Evolutionary conservation across 192 early-diverging fungal genomes (phyloP), one percentile per base, ranked within the genome.

Genomic region (Backusella tarrabulga): DNA sequence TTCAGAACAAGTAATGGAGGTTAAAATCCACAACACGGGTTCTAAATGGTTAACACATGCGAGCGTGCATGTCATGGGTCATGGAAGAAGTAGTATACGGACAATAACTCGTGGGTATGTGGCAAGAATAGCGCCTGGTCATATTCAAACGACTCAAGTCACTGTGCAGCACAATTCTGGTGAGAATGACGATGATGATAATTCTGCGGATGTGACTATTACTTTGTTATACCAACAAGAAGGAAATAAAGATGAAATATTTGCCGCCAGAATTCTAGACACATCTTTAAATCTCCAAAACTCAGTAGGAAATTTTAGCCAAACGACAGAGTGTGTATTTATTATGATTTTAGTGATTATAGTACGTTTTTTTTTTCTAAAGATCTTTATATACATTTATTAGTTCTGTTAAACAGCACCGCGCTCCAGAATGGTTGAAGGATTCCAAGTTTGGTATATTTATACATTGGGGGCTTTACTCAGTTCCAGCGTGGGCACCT

Each of bases 381-480:
- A 29, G 6, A 56, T 23, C 19, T 11, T 26, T 29, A 12, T 29
- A 14, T 23, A 29, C 11, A 26, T 63, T 29, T 63, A 63, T 29
- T 63, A 63, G 56, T 63, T 63, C 56, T 63, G 56, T 63, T 63
- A n/a, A 46, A 26, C 42, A 68, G 9, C 78, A 79, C 60, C 41
- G 68, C 0, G 78, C 78, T 35, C 78, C 78, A 34, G 26, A 23
- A 2, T 79, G 78, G 78, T 70, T 79, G 7, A 42, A 38, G 4
- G 14, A 46, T 11, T 72, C 73, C 36, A 79, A 79, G 29, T 79
- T 79, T 73, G 78, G 78, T 4, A 79, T 79, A 14, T 79, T 79
- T 46, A 41, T 79, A 29, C 78, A 79, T 34, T 79, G 78, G 78
- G 78, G 78, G 19, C n/a, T 79, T 7, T 79, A 79, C 54, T 50